Evolutionary conservation across 2,329 filamentous ascomycete genomes (phyloP), one percentile per base, ranked within the genome.

Genomic region (Coleophoma eucalyptorum): DNA sequence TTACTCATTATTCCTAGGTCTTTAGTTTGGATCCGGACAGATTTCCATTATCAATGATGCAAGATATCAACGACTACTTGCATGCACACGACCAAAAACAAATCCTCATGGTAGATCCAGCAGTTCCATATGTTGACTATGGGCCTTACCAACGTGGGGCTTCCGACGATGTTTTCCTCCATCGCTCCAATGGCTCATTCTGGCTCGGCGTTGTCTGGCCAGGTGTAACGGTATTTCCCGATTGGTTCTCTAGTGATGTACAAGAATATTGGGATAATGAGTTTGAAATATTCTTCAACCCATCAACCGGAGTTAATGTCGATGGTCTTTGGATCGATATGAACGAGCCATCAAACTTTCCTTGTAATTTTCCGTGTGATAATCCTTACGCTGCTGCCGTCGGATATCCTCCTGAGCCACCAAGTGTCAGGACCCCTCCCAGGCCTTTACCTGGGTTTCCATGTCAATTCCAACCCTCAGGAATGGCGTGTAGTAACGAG

Each of bases 291-390:
- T 89, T 89, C 70, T 91, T 92, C 69, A 67, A 77, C 53, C 67
- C 78, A 0, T 72, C 82, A 0, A 75, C 69, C 2, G 89, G 88
- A 31, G 75, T 93, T 15, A 81, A 92, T 56, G 86, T 93, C 45
- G 89, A 93, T 54, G 89, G 80, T 1, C 72, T 93, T 1, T 92
- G 87, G 85, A 89, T 89, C 57, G 87, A 90, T 58, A 81, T 87
- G 79, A 83, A 83, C 52, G 79, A 83, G 60, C 74, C 72, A 3
- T 67, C 74, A 5, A 77, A 75, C 56, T 73, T 79, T 55, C 58
- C 66, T 56, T 82, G 79, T 62, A 68, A 71, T 41, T 81, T 76
- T 55, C 78, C 79, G n/a, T 84, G 80, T 61, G 66, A 71, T 19
- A 46, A 54, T 43, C 59, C 57, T 62, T 62, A 57, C 18, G 59